Evolutionary conservation across 2,329 filamentous ascomycete species (phyloP).

Genomic region (Talaromyces sp.): DNA sequence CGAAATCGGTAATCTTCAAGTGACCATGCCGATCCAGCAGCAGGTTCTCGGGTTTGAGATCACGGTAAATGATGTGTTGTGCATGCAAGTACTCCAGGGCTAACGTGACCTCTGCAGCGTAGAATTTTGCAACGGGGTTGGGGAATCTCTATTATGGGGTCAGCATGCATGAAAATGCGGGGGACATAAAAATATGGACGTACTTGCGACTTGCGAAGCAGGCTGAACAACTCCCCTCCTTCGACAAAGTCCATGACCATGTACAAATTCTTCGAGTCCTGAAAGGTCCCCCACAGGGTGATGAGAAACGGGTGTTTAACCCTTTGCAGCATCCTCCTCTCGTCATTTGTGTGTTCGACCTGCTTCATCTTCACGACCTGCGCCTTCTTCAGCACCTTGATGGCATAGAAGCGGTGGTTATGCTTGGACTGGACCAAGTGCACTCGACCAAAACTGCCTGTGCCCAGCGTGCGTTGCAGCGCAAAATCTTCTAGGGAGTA

Average conservation of each 20-base stretch:
- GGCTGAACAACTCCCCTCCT: slow-evolving; percentile 92
- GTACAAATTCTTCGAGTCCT: slow-evolving; percentile 91
- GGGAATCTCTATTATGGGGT: slow-evolving; percentile 71
- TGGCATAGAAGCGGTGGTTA: slow-evolving; percentile 95
- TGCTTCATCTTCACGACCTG: slow-evolving; percentile 99
- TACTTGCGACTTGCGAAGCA: slow-evolving; percentile 88
- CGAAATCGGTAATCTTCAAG: slow-evolving; percentile 96
- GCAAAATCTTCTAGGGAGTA: slow-evolving; percentile 90
- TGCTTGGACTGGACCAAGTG: slow-evolving; percentile 97
- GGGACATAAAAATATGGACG: slow-evolving; percentile 25
- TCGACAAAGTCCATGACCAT: slow-evolving; percentile 99
- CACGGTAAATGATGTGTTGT: slow-evolving; percentile 95
- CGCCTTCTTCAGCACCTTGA: slow-evolving; percentile 97
- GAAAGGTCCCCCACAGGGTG: slow-evolving; percentile 97
- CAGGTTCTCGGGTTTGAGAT: slow-evolving; percentile 92
- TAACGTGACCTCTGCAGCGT: slow-evolving; percentile 93
- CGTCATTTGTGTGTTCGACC: slow-evolving; percentile 98
- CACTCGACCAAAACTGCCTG: slow-evolving; percentile 93
- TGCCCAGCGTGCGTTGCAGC: slow-evolving; percentile 86
- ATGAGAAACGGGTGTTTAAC: slow-evolving; percentile 98
- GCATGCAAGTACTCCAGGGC: slow-evolving; percentile 93
- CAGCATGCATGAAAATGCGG: slow-evolving; percentile 5
- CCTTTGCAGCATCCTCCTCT: slow-evolving; percentile 89
- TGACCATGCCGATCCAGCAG: slow-evolving; percentile 89
- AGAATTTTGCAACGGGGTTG: slow-evolving; percentile 98